A percentile compares a stretch with the other conserved stretches of the same genome.
These are phyloP conservation scores for Chaetomium sp. DNA, from an alignment of 2,329 filamentous ascomycete genomes.

Conservation along the genomic window DNA sequence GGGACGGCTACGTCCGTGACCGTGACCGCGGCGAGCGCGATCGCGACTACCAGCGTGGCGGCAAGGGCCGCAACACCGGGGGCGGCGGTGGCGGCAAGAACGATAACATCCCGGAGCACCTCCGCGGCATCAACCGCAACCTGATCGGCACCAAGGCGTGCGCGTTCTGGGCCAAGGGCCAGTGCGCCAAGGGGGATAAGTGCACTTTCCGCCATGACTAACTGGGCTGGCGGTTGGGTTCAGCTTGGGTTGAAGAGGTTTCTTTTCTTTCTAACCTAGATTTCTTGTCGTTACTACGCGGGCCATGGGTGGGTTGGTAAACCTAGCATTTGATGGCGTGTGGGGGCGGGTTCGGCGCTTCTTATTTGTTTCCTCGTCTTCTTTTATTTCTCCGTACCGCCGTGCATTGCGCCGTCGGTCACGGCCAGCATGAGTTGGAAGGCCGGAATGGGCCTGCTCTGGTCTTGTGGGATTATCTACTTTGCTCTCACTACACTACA, in stretches of 20 bases:
- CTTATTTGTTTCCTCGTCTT: not conserved
- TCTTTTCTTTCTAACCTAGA: not conserved
- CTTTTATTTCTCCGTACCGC: not conserved
- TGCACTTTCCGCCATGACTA: constrained; percentile 73
- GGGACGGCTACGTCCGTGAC: constrained; percentile 29
- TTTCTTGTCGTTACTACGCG: not conserved
- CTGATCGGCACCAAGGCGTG: constrained; percentile 69
- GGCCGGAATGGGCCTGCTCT: not conserved
- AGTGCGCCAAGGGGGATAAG: constrained; percentile 71
- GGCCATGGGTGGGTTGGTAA: not conserved
- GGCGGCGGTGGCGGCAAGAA: constrained; percentile 38
- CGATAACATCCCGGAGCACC: constrained; percentile 37
- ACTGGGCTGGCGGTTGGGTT: not conserved
- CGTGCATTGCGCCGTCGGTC: not conserved
- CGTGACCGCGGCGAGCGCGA: constrained; percentile 35
- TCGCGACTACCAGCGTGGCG: constrained; percentile 31
- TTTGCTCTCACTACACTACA: not conserved
- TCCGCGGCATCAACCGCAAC: constrained; percentile 55
- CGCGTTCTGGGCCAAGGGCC: constrained; percentile 69
- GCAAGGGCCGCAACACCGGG: constrained; percentile 39
- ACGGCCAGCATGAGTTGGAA: not conserved
- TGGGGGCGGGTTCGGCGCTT: not conserved
- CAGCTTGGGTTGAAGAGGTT: not conserved
- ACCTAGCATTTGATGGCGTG: not conserved
- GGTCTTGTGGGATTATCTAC: not conserved